phyloP scores from a whole-genome alignment of 192 early-diverging fungal species.

The Coemansia asiatica region DNA sequence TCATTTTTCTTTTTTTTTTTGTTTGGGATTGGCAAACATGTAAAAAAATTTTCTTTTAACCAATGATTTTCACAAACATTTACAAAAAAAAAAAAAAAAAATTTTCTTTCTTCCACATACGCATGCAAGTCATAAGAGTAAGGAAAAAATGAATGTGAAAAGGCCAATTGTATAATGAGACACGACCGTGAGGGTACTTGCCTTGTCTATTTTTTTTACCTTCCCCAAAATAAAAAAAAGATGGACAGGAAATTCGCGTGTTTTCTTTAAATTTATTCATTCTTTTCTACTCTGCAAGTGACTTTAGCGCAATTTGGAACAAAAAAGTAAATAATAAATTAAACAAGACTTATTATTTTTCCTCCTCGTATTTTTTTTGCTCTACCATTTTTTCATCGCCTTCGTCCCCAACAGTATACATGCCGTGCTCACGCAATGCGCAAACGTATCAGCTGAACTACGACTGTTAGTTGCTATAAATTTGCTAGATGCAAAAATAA shows the following conservation, averaged over 20 bases:
- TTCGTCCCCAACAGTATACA: no score
- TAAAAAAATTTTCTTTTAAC: not conserved
- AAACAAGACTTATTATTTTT: constrained; percentile 3
- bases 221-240: no score
- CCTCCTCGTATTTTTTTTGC: not conserved
- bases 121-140: not conserved
- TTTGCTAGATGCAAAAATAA: no score
- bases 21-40: constrained; percentile 1
- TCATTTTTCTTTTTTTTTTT: not conserved
- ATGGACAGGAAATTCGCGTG: no score
- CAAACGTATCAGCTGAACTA: no score
- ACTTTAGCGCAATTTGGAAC: no score
- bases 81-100: not conserved
- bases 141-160: not conserved
- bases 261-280: no score
- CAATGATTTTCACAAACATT: not conserved
- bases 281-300: no score
- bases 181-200: not conserved
- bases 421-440: no score
- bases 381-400: no score
- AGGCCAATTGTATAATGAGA: not conserved
- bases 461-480: no score
- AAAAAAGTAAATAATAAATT: not conserved
- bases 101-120: not conserved
- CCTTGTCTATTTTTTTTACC: no score